A percentile compares a stretch with the other conserved stretches of the same genome.
phyloP scores from a whole-genome alignment of 73 alveolate species.

The Paramecium primaurelia region DNA sequence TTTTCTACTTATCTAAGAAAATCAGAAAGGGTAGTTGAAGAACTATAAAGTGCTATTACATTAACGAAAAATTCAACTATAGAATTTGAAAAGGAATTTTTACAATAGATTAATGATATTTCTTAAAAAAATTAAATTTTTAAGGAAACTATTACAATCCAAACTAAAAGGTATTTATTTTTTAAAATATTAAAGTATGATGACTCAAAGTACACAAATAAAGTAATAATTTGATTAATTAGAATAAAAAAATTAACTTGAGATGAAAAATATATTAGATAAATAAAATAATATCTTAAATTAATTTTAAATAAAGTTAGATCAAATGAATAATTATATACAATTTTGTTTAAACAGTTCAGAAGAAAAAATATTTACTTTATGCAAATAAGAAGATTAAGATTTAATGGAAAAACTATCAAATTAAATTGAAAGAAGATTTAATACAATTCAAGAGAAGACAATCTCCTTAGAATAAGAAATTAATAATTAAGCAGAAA shows the following conservation, averaged over 20 bases:
- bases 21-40: conserved; percentile 9
- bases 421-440: neutral
- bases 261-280: neutral
- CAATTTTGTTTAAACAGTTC: neutral
- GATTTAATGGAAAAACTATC: neutral
- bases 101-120: neutral
- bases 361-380: neutral
- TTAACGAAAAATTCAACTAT: neutral
- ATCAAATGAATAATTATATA: neutral
- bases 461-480: neutral
- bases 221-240: neutral
- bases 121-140: neutral
- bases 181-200: neutral
- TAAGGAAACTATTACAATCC: neutral
- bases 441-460: neutral
- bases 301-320: neutral
- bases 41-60: neutral
- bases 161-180: neutral
- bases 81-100: neutral
- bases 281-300: neutral
- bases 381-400: neutral
- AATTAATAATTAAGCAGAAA: neutral
- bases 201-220: neutral
- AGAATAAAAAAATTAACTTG: neutral
- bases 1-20: neutral